Conservation (phyloP, 2,329 filamentous ascomycete genomes). For the Coniella lustricola region DNA sequence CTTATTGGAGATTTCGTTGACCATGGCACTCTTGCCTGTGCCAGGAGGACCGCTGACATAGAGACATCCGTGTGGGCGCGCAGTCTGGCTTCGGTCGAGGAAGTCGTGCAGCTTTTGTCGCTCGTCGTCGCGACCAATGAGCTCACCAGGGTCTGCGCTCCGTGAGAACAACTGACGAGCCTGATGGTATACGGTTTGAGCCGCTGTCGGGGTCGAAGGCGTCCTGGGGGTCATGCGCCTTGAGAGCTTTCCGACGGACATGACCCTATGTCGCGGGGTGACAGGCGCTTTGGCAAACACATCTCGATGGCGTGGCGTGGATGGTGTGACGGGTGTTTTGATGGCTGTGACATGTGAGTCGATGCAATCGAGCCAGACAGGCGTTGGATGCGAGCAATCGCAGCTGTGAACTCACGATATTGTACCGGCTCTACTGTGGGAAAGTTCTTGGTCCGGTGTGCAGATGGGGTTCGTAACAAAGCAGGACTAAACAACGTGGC, state of each 20-base stretch:
- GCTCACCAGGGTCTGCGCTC: slow-evolving; percentile 63
- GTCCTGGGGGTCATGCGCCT: slow-evolving; percentile 76
- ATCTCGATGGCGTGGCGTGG: slow-evolving; percentile 73
- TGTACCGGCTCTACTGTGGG: slow-evolving; percentile 17
- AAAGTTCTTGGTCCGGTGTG: slow-evolving; percentile 11
- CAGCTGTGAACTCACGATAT: slow-evolving; percentile 11
- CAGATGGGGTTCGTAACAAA: slow-evolving; percentile 15
- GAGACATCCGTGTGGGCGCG: slow-evolving; percentile 67
- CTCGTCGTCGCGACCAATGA: slow-evolving; percentile 71
- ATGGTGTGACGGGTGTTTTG: slow-evolving; percentile 56
- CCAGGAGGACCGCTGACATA: slow-evolving; percentile 95
- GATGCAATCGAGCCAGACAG: slow-evolving; percentile 12
- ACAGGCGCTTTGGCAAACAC: slow-evolving; percentile 63
- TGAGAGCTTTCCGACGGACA: slow-evolving; percentile 65
- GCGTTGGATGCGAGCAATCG: not conserved
- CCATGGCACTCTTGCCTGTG: slow-evolving; percentile 93
- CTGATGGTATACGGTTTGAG: slow-evolving; percentile 75
- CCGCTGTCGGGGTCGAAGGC: slow-evolving; percentile 59
- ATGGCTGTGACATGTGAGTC: slow-evolving; percentile 6
- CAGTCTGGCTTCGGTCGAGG: slow-evolving; percentile 54
- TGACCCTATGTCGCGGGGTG: slow-evolving; percentile 79
- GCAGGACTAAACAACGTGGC: slow-evolving; percentile 23
- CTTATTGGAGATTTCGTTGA: slow-evolving; percentile 67
- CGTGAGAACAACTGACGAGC: slow-evolving; percentile 83
- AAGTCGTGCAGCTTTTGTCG: slow-evolving; percentile 61